Base-by-base conservation (phyloP, 2,329 filamentous ascomycete genomes). In the Verticillium nonalfalfae region DNA sequence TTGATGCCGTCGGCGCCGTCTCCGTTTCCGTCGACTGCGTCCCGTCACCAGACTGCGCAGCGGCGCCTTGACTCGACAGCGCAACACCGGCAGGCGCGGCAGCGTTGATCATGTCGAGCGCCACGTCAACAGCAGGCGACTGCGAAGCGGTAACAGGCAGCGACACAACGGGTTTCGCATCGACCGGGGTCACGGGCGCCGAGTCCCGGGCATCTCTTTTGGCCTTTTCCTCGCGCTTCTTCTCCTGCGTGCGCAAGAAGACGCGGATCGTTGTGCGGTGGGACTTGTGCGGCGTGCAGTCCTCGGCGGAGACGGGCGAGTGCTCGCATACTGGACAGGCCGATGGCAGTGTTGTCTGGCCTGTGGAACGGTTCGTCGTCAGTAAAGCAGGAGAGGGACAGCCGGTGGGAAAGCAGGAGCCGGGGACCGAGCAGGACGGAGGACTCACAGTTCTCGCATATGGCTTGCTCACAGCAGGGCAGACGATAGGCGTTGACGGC, bases 321-420 rank as follows among this genome's bases (percentile, higher is more conserved):
- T 99, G 95, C 66, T 93, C 90, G 83, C 95, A 99, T 62, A 97
- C 90, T 2, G 95, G 94, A 70, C 95, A 99, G 55, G 89, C 89
- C 11, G 89, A 84, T 13, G 90, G 87, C 10, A 96, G 81, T 33
- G 87, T 88, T 7, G 86, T 81, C 75, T 96, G 92, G 74, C 92
- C 88, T 94, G 66, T 7, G 21, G 67, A 62, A 15, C n/a, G n/a
- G 56, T 67, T 67, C 66, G 68, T 38, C 38, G n/a, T 26, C 3
- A 58, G 34, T 4, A 15, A 33, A 18, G 26, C 3, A 26, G 26
- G 26, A 4, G 26, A 26, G 26, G 26, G 26, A 26, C 26, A 26
- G 26, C 26, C 3, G 26, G 4, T 26, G 26, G 26, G 26, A 26
- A 26, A 26, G 26, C 26, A 7, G 13, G 18, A 39, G 7, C 35